Evolutionary conservation across 768 basidiomycete species (phyloP).

Genomic region (Suillus fuscotomentosus): DNA sequence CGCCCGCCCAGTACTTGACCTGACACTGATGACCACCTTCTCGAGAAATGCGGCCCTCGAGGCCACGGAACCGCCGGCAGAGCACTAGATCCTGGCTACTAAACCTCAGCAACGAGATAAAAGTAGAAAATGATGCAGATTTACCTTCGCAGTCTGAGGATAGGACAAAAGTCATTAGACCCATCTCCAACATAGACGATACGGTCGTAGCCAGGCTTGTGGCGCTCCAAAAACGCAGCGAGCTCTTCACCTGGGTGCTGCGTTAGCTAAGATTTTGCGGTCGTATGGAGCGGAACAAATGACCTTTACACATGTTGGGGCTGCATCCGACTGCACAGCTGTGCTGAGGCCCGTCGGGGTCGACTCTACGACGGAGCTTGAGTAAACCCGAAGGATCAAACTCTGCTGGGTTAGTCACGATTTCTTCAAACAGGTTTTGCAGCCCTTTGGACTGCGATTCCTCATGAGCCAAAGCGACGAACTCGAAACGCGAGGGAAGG

Average conservation of each 20-base stretch:
- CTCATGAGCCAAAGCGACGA: neutral
- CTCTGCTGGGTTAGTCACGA: constrained; percentile 90
- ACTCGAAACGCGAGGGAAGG: neutral
- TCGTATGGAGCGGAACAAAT: neutral
- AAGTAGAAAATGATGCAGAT: constrained; percentile 7
- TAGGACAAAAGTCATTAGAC: constrained; percentile 92
- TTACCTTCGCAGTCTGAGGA: constrained; percentile 75
- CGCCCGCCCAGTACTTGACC: constrained; percentile 86
- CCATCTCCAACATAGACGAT: constrained; percentile 94
- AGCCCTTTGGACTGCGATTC: constrained; percentile 70
- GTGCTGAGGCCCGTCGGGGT: constrained; percentile 78
- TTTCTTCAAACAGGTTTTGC: constrained; percentile 68
- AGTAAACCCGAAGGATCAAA: constrained; percentile 75
- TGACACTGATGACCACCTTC: constrained; percentile 79
- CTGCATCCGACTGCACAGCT: constrained; percentile 84
- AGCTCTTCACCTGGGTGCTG: constrained; percentile 77
- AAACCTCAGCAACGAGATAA: neutral
- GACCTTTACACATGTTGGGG: constrained; percentile 97
- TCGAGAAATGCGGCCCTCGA: constrained; percentile 73
- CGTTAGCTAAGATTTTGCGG: neutral
- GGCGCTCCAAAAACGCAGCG: constrained; percentile 68
- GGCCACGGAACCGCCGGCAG: constrained; percentile 74
- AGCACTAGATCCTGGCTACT: constrained; percentile 79
- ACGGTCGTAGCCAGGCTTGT: constrained; percentile 64
- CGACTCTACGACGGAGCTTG: constrained; percentile 71